Conservation (phyloP, 148 eudicot species). For the Linanthus parryae region DNA sequence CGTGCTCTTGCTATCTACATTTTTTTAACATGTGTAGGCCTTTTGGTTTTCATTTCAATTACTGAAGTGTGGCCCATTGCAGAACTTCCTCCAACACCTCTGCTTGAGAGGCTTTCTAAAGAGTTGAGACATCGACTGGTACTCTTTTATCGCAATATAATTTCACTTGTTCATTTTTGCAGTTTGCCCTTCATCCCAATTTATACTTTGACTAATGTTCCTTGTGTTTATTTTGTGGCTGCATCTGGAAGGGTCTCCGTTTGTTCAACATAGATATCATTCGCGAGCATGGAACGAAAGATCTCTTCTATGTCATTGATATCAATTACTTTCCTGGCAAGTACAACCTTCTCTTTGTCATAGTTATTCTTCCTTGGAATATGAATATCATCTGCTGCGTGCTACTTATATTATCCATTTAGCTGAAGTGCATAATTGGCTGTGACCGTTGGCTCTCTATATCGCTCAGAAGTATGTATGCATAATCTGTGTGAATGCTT, state of each 20-base stretch:
- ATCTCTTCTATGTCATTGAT: constrained; percentile 76
- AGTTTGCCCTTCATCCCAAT: background rate
- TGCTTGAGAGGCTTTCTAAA: constrained; percentile 75
- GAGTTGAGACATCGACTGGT: constrained; percentile 85
- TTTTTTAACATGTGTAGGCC: background rate
- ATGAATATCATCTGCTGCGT: no score
- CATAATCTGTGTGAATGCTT: no score
- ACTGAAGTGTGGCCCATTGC: constrained; percentile 8
- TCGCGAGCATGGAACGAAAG: constrained; percentile 69
- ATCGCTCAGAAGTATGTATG: no score
- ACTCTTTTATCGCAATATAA: constrained; percentile 7
- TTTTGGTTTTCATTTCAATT: background rate
- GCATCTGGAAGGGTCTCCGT: constrained; percentile 62
- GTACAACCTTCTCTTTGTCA: constrained; percentile 11
- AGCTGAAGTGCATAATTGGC: no score
- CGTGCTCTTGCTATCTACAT: background rate
- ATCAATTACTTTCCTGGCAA: constrained; percentile 96
- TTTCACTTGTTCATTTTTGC: background rate
- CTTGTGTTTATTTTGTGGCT: background rate
- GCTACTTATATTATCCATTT: no score
- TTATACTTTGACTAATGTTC: background rate
- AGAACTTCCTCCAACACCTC: constrained; percentile 89
- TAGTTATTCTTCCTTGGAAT: background rate
- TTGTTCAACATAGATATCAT: constrained; percentile 90
- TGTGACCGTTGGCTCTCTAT: no score